Base-by-base conservation (phyloP, 306 rosid species). In the Aeschynomene evenia region DNA sequence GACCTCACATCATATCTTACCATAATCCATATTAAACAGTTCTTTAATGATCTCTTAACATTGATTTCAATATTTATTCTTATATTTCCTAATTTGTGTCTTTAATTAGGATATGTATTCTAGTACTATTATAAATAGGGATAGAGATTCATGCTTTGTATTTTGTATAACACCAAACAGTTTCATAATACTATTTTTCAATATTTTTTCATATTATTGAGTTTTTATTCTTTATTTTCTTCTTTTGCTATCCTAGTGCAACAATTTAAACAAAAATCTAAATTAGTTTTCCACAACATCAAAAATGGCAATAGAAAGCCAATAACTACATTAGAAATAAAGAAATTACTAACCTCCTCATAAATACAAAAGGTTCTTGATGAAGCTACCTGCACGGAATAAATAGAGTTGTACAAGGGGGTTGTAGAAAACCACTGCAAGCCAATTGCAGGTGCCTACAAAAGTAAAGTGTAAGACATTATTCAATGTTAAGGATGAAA, bases 341-440 rank as follows among this genome's bases (percentile, higher is more conserved):
- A 51, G 9, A 40, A 63, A 37, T 24, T 62, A 76, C 83, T 54
- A 45, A 93, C 97, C 91, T 93, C 96, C 82, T 93, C 97, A 20
- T 86, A 82, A 63, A 88, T 70, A 76, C 98, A 93, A 81, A 93
- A 93, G 55, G 96, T 90, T 86, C 98, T 85, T 58, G 98, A 79
- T 70, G 79, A 63, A 69, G 97, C 87, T 83, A 93, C 86, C 68
- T 93, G 89, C 23, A 24, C 58, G 22, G 86, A 68, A 75, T 82
- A 93, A 68, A 78, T 78, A 60, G 63, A 70, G 59, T 65, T 57
- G 53, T 90, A 87, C 81, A 90, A 72, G 6, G 79, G 72, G 26
- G 74, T 56, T 5, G 83, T 81, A 66, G 89, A 85, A 86, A 86
- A 88, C 96, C 97, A 93, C 67, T 90, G 97, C 76, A 79, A 60